These are phyloP conservation scores for Zasmidium cellare DNA, from an alignment of 2,329 filamentous ascomycete species.

Conservation along the genomic window DNA sequence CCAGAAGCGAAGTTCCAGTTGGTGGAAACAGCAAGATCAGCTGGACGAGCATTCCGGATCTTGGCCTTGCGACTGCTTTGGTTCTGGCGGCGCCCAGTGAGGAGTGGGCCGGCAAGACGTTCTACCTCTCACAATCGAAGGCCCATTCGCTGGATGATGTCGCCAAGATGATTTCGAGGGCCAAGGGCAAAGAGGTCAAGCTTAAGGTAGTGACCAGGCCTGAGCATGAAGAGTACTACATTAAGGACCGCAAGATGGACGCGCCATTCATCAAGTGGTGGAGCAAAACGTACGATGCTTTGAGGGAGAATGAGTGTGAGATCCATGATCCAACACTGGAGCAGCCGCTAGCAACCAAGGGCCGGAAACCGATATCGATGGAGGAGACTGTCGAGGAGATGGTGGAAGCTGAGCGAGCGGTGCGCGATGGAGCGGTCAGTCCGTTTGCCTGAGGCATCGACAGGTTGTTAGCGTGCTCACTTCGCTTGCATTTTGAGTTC, in stretches of 20 bases:
- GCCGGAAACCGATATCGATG: constrained; percentile 37
- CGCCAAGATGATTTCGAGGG: constrained; percentile 29
- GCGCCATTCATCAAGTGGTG: constrained; percentile 46
- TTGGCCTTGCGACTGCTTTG: constrained; percentile 45
- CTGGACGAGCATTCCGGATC: constrained; percentile 47
- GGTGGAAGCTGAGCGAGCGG: constrained; percentile 24
- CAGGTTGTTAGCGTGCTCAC: not conserved
- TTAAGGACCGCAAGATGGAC: constrained; percentile 38
- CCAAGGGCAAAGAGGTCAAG: constrained; percentile 26
- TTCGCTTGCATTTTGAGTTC: not conserved
- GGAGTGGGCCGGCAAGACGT: constrained; percentile 37
- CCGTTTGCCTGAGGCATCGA: not conserved
- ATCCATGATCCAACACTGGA: constrained; percentile 45
- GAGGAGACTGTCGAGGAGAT: constrained; percentile 45
- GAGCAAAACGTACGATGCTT: constrained; percentile 46
- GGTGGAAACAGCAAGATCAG: constrained; percentile 44
- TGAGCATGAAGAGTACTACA: constrained; percentile 45
- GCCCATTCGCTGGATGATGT: constrained; percentile 30
- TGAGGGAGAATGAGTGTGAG: constrained; percentile 44
- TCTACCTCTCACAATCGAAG: constrained; percentile 39
- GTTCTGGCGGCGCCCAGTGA: constrained; percentile 37
- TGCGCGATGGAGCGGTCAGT: not conserved
- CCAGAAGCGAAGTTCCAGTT: constrained; percentile 36
- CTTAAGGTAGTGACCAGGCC: constrained; percentile 39
- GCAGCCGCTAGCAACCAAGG: constrained; percentile 37